Evolutionary conservation across 108 stramenopile species (phyloP).

Genomic region (Nitzschia inconspicua): DNA sequence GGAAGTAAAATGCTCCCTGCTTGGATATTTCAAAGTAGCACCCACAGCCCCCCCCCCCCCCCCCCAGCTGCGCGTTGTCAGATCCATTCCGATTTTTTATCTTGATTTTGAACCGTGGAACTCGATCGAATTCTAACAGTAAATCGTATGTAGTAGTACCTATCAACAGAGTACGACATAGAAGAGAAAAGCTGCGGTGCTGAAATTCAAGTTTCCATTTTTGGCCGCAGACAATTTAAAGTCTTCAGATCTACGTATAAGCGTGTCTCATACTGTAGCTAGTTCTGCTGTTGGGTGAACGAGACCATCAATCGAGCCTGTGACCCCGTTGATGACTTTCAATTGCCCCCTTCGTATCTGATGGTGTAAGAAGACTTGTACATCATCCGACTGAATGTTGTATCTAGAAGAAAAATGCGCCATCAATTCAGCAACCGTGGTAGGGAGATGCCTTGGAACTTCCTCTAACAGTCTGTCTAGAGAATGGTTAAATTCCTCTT

Average conservation of each 20-base stretch:
- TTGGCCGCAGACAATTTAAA: no score
- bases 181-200: background rate
- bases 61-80: no score
- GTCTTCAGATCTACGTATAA: background rate
- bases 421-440: constrained; percentile 22
- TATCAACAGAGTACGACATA: no score
- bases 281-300: background rate
- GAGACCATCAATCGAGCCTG: no score
- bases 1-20: no score
- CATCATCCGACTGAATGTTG: constrained; percentile 3
- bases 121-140: no score
- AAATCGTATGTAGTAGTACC: no score
- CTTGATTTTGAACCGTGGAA: no score
- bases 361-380: constrained; percentile 35
- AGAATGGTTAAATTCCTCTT: constrained; percentile 21
- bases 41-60: no score
- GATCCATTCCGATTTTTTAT: no score
- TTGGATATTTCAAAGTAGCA: no score
- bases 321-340: no score
- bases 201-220: background rate
- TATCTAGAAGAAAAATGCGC: constrained; percentile 6
- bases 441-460: background rate
- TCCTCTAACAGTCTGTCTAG: constrained; percentile 7
- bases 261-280: background rate
- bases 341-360: constrained; percentile 12